phyloP scores from a whole-genome alignment of 2,329 filamentous ascomycete genomes.

The Cladosporium sp. region DNA sequence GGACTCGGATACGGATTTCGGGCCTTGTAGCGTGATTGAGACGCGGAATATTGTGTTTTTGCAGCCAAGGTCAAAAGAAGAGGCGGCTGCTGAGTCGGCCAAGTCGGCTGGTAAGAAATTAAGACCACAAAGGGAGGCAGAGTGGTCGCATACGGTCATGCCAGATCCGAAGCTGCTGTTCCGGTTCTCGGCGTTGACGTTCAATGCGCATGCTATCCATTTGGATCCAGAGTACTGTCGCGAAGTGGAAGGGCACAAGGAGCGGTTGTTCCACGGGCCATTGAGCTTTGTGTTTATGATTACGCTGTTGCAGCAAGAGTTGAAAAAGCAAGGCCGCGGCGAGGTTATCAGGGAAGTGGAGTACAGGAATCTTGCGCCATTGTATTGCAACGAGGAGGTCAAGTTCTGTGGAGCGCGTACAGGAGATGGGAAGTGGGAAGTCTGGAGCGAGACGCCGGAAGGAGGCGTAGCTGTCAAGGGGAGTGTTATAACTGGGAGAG shows the following conservation, averaged over 20 bases:
- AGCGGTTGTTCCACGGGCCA: conserved; percentile 83
- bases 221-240: conserved; percentile 71
- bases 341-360: conserved; percentile 59
- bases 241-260: conserved; percentile 70
- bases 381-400: conserved; percentile 73
- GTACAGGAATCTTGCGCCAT: conserved; percentile 79
- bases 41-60: conserved; percentile 65
- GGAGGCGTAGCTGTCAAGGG: conserved; percentile 49
- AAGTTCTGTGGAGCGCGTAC: conserved; percentile 64
- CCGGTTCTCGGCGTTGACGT: conserved; percentile 85
- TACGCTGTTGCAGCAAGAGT: conserved; percentile 61
- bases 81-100: conserved; percentile 36
- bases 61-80: conserved; percentile 47
- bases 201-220: conserved; percentile 92
- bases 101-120: conserved; percentile 33
- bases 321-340: conserved; percentile 38
- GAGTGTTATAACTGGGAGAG: conserved; percentile 33
- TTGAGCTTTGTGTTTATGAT: conserved; percentile 77
- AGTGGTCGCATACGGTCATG: conserved; percentile 60
- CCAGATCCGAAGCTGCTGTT: conserved; percentile 76
- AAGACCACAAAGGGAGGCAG: conserved; percentile 50
- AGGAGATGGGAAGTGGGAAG: conserved; percentile 41
- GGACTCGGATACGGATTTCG: conserved; percentile 43
- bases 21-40: conserved; percentile 55
- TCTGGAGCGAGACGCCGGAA: conserved; percentile 45